phyloP scores from a whole-genome alignment of 2,329 filamentous ascomycete genomes.

The Fusarium illudens region DNA sequence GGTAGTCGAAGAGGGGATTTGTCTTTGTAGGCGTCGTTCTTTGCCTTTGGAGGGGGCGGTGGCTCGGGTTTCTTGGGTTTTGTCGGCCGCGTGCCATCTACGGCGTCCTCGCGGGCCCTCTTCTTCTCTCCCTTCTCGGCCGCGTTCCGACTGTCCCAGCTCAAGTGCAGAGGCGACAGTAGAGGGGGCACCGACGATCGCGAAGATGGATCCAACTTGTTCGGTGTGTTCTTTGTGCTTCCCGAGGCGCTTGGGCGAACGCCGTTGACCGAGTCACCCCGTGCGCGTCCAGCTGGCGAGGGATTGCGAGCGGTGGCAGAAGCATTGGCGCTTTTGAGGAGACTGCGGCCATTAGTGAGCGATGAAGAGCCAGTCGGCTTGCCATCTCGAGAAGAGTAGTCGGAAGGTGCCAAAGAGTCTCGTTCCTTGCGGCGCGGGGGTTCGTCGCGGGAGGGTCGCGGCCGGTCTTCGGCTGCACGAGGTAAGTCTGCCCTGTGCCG shows the following conservation, averaged over 20 bases:
- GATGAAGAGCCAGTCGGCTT: conserved; percentile 40
- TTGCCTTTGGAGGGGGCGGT: conserved; percentile 41
- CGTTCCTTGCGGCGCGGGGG: conserved; percentile 45
- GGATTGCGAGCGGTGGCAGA: conserved; percentile 41
- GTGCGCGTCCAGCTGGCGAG: conserved; percentile 51
- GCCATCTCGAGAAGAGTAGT: conserved; percentile 43
- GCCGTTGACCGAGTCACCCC: conserved; percentile 55
- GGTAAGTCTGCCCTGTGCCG: conserved; percentile 53
- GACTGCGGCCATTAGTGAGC: conserved; percentile 49
- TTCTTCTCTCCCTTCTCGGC: conserved; percentile 45
- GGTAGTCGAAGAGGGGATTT: conserved; percentile 54
- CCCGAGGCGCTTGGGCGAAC: conserved; percentile 45
- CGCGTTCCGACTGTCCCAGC: conserved; percentile 52
- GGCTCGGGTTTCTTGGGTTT: conserved; percentile 45
- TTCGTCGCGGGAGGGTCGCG: conserved; percentile 47
- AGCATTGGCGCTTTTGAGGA: conserved; percentile 43
- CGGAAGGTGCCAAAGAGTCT: conserved; percentile 41
- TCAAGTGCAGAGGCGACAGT: conserved; percentile 61
- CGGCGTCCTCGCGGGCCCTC: conserved; percentile 44
- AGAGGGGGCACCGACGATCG: conserved; percentile 59
- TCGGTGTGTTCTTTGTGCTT: conserved; percentile 49
- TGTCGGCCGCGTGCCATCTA: conserved; percentile 41
- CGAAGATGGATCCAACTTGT: conserved; percentile 49
- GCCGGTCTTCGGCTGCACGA: conserved; percentile 46
- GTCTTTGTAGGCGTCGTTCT: conserved; percentile 48